A percentile compares a stretch with the other conserved stretches of the same genome.
These are phyloP conservation scores for Candida manassasensis DNA, from an alignment of 805 yeast genomes.

Conservation along the genomic window DNA sequence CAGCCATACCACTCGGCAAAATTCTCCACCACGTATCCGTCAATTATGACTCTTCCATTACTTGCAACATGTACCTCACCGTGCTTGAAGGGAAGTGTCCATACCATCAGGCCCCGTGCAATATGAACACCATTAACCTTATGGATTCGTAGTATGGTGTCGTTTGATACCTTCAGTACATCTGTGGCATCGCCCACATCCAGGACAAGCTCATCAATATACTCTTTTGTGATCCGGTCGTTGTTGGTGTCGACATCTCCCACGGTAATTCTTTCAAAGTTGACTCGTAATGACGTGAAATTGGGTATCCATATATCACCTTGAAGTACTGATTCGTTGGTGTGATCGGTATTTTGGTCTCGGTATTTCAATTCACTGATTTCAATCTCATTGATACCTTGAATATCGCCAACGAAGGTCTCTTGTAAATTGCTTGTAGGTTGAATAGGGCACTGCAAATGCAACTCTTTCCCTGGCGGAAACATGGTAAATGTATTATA, in stretches of 20 bases:
- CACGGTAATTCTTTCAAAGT: slow-evolving; percentile 40
- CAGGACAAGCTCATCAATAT: slow-evolving; percentile 11
- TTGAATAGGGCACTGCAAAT: slow-evolving; percentile 25
- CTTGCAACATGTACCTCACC: slow-evolving; percentile 15
- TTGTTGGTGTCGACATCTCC: slow-evolving; percentile 41
- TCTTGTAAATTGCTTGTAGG: slow-evolving; percentile 25
- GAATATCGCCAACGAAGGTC: slow-evolving; percentile 25
- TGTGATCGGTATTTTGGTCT: slow-evolving; percentile 14
- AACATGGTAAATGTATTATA: slow-evolving; percentile 24
- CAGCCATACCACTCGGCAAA: slow-evolving; percentile 20
- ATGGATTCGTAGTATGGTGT: slow-evolving; percentile 20
- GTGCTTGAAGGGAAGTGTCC: slow-evolving; percentile 25
- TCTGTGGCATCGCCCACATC: slow-evolving; percentile 4
- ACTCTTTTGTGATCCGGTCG: slow-evolving; percentile 22
- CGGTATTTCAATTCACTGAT: slow-evolving; percentile 16
- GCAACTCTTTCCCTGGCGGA: slow-evolving; percentile 23
- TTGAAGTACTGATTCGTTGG: slow-evolving; percentile 9
- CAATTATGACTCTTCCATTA: slow-evolving; percentile 21
- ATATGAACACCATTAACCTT: slow-evolving; percentile 32
- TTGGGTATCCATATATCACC: slow-evolving; percentile 37
- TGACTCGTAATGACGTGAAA: slow-evolving; percentile 39
- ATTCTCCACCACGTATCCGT: slow-evolving; percentile 29
- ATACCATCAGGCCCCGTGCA: slow-evolving; percentile 17
- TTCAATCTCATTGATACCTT: slow-evolving; percentile 19
- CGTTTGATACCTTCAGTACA: slow-evolving; percentile 5